A percentile compares a stretch with the other conserved stretches of the same genome.
Evolutionary conservation across 2,329 filamentous ascomycete species (phyloP).

Genomic region (Penicillium verrucosum): DNA sequence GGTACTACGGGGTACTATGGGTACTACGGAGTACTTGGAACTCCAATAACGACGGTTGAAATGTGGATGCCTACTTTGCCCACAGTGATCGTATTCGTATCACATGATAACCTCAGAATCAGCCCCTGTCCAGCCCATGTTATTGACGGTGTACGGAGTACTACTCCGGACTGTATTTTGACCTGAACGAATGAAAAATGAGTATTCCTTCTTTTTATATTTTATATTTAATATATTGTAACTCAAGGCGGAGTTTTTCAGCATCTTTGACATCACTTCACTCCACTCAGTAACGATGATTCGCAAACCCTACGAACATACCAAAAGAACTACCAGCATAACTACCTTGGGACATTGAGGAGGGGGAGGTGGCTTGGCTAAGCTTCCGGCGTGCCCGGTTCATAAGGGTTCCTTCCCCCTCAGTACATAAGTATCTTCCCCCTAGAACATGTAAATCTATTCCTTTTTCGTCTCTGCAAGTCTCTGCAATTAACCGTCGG

Average conservation of each 20-base stretch:
- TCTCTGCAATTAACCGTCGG: neutral
- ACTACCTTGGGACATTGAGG: neutral
- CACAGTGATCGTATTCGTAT: neutral
- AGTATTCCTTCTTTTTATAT: neutral
- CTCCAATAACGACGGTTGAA: neutral
- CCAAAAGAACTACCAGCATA: neutral
- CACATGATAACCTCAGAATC: neutral
- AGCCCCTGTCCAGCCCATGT: neutral
- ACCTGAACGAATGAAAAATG: neutral
- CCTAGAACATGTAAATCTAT: neutral
- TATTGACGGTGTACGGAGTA: too few relatives aligned
- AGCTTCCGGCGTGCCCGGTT: constrained; percentile 20
- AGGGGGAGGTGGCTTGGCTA: constrained; percentile 7
- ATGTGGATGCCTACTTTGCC: neutral
- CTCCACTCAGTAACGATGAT: constrained; percentile 6
- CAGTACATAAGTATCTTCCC: constrained; percentile 19
- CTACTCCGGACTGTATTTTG: neutral
- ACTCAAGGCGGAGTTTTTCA: neutral
- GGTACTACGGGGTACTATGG: neutral
- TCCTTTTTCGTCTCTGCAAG: neutral
- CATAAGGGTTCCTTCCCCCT: constrained; percentile 17
- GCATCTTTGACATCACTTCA: constrained; percentile 15
- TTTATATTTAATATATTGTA: neutral
- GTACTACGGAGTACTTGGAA: neutral
- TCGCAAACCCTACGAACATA: constrained; percentile 3